Evolutionary conservation across 1,139 yeast species (phyloP), one percentile per base, ranked within the genome.

Genomic region (Geotrichum aggregatum): DNA sequence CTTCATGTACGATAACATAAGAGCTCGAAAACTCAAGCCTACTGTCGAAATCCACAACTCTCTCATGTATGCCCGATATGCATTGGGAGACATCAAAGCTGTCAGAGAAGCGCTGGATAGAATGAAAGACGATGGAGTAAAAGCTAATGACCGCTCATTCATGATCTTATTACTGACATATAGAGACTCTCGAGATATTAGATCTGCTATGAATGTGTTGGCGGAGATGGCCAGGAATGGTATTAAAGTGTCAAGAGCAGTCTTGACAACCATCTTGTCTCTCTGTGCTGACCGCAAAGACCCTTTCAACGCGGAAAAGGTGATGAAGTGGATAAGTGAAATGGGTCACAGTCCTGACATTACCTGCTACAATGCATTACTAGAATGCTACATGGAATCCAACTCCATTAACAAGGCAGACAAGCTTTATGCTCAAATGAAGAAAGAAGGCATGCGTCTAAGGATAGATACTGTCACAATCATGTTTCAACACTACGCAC

Each of bases 11-110:
- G 66, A 72, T 1, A 81, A 78, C 57, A 40, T 69, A 46, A 52
- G 71, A 13, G 67, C 71, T 53, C 71, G 84, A 54, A 73, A 75
- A 0, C 69, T 81, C 59, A 59, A 57, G 3, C 86, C 88, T 1
- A 73, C 74, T 4, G 70, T 76, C 14, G 64, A 71, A 3, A 74
- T 84, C 0, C 68, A 76, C 43, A 67, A 66, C 40, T 70, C 71
- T 3, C 44, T 85, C 39, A 74, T 86, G 56, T 69, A 71, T 40
- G 71, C 78, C 3, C 69, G 77, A 50, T 67, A 79, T 14, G 71
- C 71, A 39, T 63, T 72, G 7, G 77, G 79, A 22, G 76, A 83
- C 47, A 64, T 72, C 26, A 66, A 69, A 0, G 76, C 74, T 19
- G 84, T 78, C 6, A 63, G 72, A 28, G 61, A 65, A 34, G 70